Base-by-base conservation (phyloP, 2,329 filamentous ascomycete species). In the Microascus cirrosus region DNA sequence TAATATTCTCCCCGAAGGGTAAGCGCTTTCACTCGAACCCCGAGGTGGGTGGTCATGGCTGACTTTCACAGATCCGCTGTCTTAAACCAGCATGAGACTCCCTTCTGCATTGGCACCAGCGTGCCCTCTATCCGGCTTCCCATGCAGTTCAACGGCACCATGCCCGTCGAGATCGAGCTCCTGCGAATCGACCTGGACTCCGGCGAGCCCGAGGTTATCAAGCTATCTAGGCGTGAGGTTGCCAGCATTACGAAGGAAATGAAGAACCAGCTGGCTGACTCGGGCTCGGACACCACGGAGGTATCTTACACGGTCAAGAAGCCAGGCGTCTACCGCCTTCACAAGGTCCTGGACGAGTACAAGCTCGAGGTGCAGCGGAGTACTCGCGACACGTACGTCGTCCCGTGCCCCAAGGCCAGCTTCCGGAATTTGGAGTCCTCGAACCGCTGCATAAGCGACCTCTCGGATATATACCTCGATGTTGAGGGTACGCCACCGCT, bases 1-100 rank as follows among this genome's bases (percentile, higher is more conserved):
- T 71, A 94, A 99, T 69, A 96, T 99, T 67, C 77, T 99, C 58
- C 94, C 94, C 1, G 94, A 99, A 77, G 95, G 95, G 76, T 87
- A 70, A 63, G 78, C 11, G 3, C 35, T 5, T 20, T 25, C 18
- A n/a, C 10, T 32, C n/a, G 2, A 11, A 15, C 7, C 68, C 22
- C 15, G n/a, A 10, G 8, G 28, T 18, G 24, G 20, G n/a, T 20
- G 53, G 15, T 28, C n/a, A n/a, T 39, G 28, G 20, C 60, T 53
- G 13, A 22, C 50, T 12, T 57, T 20, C 59, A 36, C 65, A 88
- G 85, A 20, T 94, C 92, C 54, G 94, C 92, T 15, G 79, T 91
- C 54, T 77, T 99, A 61, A 99, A 99, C 66, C 90, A 91, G 0
- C 82, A 91, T 53, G 80, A 83, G 59, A 74, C 79, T n/a, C 81